Conservation (phyloP, 2,329 filamentous ascomycete genomes). For the Penicillium thymicola region DNA sequence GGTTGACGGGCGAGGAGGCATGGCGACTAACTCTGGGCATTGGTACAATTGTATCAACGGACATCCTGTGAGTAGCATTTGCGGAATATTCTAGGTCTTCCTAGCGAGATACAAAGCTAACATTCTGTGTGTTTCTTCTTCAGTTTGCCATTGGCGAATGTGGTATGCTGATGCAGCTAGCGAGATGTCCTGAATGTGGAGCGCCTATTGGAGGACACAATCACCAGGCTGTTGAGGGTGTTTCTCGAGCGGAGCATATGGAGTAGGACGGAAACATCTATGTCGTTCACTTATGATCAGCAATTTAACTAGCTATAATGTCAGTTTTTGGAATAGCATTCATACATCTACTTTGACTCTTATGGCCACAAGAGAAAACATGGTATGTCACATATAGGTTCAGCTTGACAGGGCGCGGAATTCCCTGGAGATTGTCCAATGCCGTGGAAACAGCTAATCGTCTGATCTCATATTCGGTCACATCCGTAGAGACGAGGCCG, state of each 20-base stretch:
- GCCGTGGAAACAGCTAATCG: not conserved
- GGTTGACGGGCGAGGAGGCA: constrained; percentile 7
- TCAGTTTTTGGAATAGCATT: not conserved
- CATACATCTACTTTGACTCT: not conserved
- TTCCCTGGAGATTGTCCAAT: not conserved
- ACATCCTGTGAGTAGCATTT: constrained; percentile 9
- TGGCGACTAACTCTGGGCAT: constrained; percentile 12
- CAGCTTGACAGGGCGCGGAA: not conserved
- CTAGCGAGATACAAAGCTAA: not conserved
- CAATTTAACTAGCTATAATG: not conserved
- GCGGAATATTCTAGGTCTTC: not conserved
- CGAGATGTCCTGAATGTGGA: constrained; percentile 23
- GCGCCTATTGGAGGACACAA: constrained; percentile 6
- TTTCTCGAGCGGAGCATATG: constrained; percentile 7
- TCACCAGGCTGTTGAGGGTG: constrained; percentile 1
- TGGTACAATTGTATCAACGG: constrained; percentile 15
- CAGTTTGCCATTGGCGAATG: constrained; percentile 32
- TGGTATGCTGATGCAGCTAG: constrained; percentile 30
- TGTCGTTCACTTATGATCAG: not conserved
- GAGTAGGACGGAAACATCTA: not conserved
- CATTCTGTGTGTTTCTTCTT: too few relatives aligned
- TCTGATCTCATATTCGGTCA: not conserved
- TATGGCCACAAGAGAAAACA: not conserved
- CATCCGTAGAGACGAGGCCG: not conserved
- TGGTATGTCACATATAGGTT: not conserved